Evolutionary conservation across 257 asterid genomes (phyloP).

Genomic region (Ophiorrhiza pumila): DNA sequence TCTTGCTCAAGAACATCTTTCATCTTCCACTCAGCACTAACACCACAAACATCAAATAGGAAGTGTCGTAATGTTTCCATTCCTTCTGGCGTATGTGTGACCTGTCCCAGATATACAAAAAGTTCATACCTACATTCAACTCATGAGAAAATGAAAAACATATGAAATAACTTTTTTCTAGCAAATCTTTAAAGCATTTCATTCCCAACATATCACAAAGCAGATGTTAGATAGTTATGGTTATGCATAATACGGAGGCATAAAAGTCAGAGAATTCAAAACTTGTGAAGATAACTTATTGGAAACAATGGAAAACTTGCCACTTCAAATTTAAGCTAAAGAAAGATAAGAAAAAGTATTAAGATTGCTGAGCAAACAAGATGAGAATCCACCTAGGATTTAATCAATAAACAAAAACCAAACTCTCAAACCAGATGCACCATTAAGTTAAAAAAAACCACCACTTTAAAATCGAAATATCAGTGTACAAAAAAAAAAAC

Average conservation of each 20-base stretch:
- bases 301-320: neutral
- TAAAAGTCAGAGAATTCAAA: neutral
- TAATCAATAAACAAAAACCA: too few species aligned
- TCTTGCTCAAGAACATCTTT: constrained; percentile 89
- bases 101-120: constrained; percentile 42
- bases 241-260: neutral
- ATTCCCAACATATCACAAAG: neutral
- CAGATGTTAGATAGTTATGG: neutral
- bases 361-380: neutral
- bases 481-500: neutral
- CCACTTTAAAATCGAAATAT: neutral
- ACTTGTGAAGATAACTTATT: neutral
- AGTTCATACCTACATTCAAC: too few species aligned
- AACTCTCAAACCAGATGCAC: neutral
- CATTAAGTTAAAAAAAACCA: neutral
- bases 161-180: too few species aligned
- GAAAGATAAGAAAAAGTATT: neutral
- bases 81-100: constrained; percentile 89
- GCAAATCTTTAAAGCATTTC: neutral
- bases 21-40: constrained; percentile 82
- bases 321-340: neutral
- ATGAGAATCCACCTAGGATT: neutral
- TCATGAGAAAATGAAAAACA: neutral
- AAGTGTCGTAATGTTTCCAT: constrained; percentile 77
- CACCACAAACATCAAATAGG: constrained; percentile 76